Base-by-base conservation (phyloP, 352 stramenopile genomes). In the Phytophthora hybrid region DNA sequence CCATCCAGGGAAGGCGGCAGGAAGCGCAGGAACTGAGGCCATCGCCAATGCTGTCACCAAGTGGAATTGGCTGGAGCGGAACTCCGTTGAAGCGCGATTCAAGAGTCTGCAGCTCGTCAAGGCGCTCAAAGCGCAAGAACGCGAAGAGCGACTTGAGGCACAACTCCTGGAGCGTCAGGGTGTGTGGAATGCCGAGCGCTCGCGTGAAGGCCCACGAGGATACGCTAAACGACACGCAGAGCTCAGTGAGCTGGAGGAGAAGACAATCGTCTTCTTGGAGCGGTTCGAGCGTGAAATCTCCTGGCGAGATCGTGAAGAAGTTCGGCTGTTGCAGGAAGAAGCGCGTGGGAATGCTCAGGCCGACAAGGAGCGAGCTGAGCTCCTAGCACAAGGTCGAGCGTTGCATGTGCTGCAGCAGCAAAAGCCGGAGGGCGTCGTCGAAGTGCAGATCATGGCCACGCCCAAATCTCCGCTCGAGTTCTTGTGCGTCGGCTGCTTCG, bases 401-500 rank as follows among this genome's bases (percentile, higher is more conserved):
- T 57, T 93, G n/a, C 81, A 90, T 16, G 47, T 82, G 31, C 51
- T 93, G 9, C 87, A 94, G 60, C 87, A 94, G 19, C 84, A 93
- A 55, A 79, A 88, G 2, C 87, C 87, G 0, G 87, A 93, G 23
- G 55, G 63, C 8, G 76, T 93, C 0, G 82, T 86, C 1, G 83
- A 92, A 9, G 55, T 93, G 1, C 53, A 83, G 19, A 59, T 93
- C 11, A 60, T 85, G 10, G 73, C 69, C 6, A 85, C 84, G 0
- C 73, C 47, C 0, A 94, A 93, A 63, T 83, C 81, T 7, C 66
- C 89, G 3, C 77, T 95, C n/a, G 88, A 92, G 58, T 93, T 94
- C 69, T 59, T 95, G 19, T 63, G 60, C 5, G 64, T 82, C 9
- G 87, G 85, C 4, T 83, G 74, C 46, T 66, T 81, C 29, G 64